Percentiles rank a stretch among this genome's conserved stretches.
These are phyloP conservation scores for Euphorbia corollata DNA, from an alignment of 441 rosid genomes.

Conservation along the genomic window DNA sequence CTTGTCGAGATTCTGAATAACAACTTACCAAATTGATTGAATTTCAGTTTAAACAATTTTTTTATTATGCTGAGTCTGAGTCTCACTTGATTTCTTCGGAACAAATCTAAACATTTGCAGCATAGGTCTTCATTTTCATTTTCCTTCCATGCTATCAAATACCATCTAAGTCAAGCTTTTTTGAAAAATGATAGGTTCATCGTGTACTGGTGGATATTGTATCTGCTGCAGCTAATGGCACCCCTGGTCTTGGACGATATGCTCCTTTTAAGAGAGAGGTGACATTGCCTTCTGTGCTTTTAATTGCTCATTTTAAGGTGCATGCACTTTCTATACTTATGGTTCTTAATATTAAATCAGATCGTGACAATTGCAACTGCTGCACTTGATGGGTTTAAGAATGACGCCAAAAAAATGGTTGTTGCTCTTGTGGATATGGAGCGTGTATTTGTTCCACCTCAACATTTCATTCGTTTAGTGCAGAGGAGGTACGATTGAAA, in stretches of 20 bases:
- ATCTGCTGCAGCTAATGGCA: constrained; percentile 76
- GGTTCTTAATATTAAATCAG: constrained; percentile 28
- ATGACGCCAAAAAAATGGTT: constrained; percentile 85
- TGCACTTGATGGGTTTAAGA: constrained; percentile 83
- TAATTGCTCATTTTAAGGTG: constrained; percentile 10
- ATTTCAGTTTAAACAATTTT: not conserved
- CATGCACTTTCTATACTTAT: constrained; percentile 5
- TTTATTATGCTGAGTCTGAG: not conserved
- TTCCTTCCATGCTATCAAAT: not conserved
- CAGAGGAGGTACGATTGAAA: constrained; percentile 62
- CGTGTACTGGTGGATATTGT: constrained; percentile 84
- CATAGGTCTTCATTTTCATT: constrained; percentile 1
- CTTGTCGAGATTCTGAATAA: not conserved
- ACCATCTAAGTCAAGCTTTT: constrained; percentile 13
- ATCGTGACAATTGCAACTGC: constrained; percentile 78
- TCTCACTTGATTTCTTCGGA: not conserved
- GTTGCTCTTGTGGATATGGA: constrained; percentile 97
- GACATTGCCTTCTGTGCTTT: constrained; percentile 15
- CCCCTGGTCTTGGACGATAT: constrained; percentile 95
- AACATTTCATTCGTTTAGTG: constrained; percentile 89
- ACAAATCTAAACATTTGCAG: not conserved
- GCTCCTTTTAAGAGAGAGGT: constrained; percentile 97
- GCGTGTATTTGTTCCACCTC: constrained; percentile 97
- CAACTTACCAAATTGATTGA: not conserved
- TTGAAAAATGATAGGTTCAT: constrained; percentile 51